These are phyloP conservation scores for Amanita fuliginea DNA, from an alignment of 768 basidiomycete genomes.

Conservation along the genomic window DNA sequence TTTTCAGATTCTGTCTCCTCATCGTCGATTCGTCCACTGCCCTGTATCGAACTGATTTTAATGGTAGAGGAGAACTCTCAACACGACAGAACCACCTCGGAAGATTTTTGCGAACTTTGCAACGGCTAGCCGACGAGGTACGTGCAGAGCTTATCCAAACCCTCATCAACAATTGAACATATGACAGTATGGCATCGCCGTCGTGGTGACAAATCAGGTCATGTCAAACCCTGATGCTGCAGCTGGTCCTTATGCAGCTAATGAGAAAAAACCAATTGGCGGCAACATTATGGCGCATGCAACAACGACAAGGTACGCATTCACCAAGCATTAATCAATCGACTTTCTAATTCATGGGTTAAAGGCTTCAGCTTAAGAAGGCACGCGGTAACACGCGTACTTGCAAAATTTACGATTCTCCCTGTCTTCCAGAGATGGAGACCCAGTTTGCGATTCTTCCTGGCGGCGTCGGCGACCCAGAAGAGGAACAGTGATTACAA, in stretches of 20 bases:
- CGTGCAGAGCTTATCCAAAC: background rate
- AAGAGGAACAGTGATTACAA: slow-evolving; percentile 55
- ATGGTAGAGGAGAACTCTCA: slow-evolving; percentile 89
- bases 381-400: slow-evolving; percentile 84
- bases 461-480: slow-evolving; percentile 90
- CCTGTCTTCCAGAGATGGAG: slow-evolving; percentile 94
- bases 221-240: slow-evolving; percentile 98
- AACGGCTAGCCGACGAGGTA: slow-evolving; percentile 94
- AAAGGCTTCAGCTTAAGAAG: slow-evolving; percentile 84
- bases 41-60: slow-evolving; percentile 92
- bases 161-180: background rate
- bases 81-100: slow-evolving; percentile 94
- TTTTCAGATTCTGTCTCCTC: slow-evolving; percentile 79
- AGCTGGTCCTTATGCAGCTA: slow-evolving; percentile 76
- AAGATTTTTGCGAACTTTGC: slow-evolving; percentile 87
- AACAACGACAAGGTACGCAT: slow-evolving; percentile 79
- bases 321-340: background rate
- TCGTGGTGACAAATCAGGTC: slow-evolving; percentile 96
- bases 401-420: slow-evolving; percentile 97
- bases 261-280: slow-evolving; percentile 97
- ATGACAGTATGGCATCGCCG: slow-evolving; percentile 87
- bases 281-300: slow-evolving; percentile 99
- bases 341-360: slow-evolving; percentile 7
- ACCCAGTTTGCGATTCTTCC: slow-evolving; percentile 89
- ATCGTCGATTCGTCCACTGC: slow-evolving; percentile 97